These are phyloP conservation scores for Moringa oleifera DNA, from an alignment of 345 rosid genomes.

Conservation along the genomic window DNA sequence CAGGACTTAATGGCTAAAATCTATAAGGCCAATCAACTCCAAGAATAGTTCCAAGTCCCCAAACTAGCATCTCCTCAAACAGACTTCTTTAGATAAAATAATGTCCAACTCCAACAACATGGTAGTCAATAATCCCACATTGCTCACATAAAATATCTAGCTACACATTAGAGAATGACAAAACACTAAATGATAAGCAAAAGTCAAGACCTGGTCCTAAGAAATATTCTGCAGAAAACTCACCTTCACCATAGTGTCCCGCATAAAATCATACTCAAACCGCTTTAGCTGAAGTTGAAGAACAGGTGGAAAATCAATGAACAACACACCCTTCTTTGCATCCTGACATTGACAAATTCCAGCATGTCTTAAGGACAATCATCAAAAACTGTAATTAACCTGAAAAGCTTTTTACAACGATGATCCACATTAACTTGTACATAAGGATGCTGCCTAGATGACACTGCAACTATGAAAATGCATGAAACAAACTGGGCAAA, in stretches of 20 bases:
- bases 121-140: neutral
- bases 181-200: too few relatives aligned
- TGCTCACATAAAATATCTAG: neutral
- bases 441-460: neutral
- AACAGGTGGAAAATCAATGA: constrained; percentile 93
- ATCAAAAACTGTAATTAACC: neutral
- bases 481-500: too few relatives aligned
- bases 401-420: neutral
- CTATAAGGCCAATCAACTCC: neutral
- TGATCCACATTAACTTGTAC: neutral
- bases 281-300: constrained; percentile 97
- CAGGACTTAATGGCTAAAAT: neutral
- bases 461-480: too few relatives aligned
- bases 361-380: neutral
- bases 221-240: constrained; percentile 18
- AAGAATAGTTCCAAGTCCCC: too few relatives aligned
- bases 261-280: constrained; percentile 95
- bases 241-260: constrained; percentile 98
- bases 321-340: constrained; percentile 92
- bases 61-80: too few relatives aligned
- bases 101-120: neutral
- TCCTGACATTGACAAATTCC: constrained; percentile 41
- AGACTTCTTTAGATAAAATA: neutral
- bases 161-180: neutral
- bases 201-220: neutral